Evolutionary conservation across 108 stramenopile genomes (phyloP).

Genomic region (Cyclotella sp.): DNA sequence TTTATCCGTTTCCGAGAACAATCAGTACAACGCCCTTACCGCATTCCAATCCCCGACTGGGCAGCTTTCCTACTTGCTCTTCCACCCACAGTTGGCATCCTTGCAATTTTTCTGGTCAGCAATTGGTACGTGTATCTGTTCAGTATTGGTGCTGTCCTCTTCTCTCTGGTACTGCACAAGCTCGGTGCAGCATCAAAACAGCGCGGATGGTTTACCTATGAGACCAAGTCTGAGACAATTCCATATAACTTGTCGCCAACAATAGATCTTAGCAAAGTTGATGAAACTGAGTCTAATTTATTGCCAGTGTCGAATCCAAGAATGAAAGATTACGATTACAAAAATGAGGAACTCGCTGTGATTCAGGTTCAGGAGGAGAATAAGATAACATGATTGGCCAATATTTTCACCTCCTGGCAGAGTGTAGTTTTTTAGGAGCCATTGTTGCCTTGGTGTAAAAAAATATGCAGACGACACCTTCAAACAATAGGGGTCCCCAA

Average conservation of each 20-base stretch:
- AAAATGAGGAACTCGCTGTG: slow-evolving; percentile 20
- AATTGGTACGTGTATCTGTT: slow-evolving; percentile 54
- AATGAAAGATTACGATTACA: slow-evolving; percentile 28
- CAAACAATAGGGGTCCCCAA: too few species aligned
- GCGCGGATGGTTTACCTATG: slow-evolving; percentile 37
- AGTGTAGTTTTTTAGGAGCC: too few species aligned
- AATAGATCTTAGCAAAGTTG: background rate
- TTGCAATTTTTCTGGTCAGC: slow-evolving; percentile 32
- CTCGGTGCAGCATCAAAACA: slow-evolving; percentile 31
- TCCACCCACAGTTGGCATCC: slow-evolving; percentile 44
- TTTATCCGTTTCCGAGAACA: background rate
- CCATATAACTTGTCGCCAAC: slow-evolving; percentile 16
- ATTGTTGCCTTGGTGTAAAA: too few species aligned
- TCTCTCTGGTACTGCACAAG: slow-evolving; percentile 18
- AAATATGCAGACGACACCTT: too few species aligned
- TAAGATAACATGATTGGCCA: slow-evolving; percentile 5
- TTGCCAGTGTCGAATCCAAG: background rate
- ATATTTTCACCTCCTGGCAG: too few species aligned
- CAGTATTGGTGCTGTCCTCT: slow-evolving; percentile 24
- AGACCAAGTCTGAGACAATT: slow-evolving; percentile 16
- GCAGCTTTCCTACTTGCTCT: slow-evolving; percentile 45
- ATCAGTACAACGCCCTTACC: slow-evolving; percentile 49
- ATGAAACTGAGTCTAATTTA: slow-evolving; percentile 9
- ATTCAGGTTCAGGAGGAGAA: slow-evolving; percentile 35
- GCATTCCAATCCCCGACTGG: slow-evolving; percentile 57